phyloP scores from a whole-genome alignment of 2,329 filamentous ascomycete species.

The Magnaporthiopsis incrustans region DNA sequence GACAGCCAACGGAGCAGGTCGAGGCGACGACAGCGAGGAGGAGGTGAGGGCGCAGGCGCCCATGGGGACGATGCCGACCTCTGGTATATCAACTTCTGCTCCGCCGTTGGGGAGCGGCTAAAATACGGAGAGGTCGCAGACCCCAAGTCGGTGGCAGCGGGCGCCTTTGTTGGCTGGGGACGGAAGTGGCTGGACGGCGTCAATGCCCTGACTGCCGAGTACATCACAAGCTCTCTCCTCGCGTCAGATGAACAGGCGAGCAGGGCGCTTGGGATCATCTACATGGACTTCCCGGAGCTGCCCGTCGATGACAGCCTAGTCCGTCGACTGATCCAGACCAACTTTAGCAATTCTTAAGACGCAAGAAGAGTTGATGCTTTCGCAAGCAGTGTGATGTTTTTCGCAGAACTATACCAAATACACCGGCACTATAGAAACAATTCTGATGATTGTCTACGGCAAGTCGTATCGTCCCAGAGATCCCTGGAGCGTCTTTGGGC shows the following conservation, averaged over 20 bases:
- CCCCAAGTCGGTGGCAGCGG: slow-evolving; percentile 35
- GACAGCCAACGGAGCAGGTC: slow-evolving; percentile 13
- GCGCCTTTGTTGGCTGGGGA: slow-evolving; percentile 25
- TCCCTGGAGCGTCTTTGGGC: neutral
- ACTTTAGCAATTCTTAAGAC: slow-evolving; percentile 16
- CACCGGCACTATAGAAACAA: neutral
- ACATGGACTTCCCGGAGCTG: slow-evolving; percentile 21
- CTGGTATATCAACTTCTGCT: slow-evolving; percentile 36
- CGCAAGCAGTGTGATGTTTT: neutral
- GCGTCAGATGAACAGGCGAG: slow-evolving; percentile 12
- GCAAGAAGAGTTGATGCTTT: neutral
- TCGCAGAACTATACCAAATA: neutral
- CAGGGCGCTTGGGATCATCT: slow-evolving; percentile 20
- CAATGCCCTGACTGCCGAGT: slow-evolving; percentile 29
- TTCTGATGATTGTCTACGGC: neutral
- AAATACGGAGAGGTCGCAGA: slow-evolving; percentile 29
- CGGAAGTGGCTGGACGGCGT: slow-evolving; percentile 33
- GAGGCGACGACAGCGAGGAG: slow-evolving; percentile 5
- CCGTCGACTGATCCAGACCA: slow-evolving; percentile 29
- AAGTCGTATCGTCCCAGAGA: neutral
- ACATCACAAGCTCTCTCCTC: slow-evolving; percentile 17
- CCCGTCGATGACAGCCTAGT: slow-evolving; percentile 31
- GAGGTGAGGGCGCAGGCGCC: neutral
- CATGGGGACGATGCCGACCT: slow-evolving; percentile 5
- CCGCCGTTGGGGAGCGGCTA: slow-evolving; percentile 29